Evolutionary conservation across 2,329 filamentous ascomycete genomes (phyloP).

Genomic region (Trematosphaeria pertusa): DNA sequence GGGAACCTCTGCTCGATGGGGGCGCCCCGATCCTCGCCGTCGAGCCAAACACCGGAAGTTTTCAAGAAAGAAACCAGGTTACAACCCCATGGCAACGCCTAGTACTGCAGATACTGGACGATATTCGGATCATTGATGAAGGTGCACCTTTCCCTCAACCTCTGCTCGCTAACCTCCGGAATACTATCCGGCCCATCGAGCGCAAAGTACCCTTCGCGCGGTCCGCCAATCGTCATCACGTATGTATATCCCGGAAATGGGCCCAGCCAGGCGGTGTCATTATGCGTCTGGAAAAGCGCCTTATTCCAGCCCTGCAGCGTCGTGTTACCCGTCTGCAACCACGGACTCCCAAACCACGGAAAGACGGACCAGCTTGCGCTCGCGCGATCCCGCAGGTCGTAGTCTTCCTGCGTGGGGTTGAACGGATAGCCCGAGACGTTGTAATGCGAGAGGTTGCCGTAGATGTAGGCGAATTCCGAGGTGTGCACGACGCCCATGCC

Average conservation of each 20-base stretch:
- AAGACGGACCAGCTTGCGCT: slow-evolving; percentile 59
- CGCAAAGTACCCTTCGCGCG: slow-evolving; percentile 52
- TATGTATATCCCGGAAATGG: slow-evolving; percentile 22
- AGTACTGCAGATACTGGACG: slow-evolving; percentile 49
- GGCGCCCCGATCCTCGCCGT: too few species aligned
- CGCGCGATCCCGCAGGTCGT: slow-evolving; percentile 48
- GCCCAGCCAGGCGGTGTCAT: slow-evolving; percentile 20
- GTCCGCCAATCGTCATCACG: slow-evolving; percentile 50
- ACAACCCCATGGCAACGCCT: slow-evolving; percentile 3
- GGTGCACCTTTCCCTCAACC: slow-evolving; percentile 55
- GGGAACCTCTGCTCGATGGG: too few species aligned
- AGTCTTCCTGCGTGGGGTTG: slow-evolving; percentile 49
- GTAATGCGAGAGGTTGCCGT: slow-evolving; percentile 52
- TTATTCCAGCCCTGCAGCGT: slow-evolving; percentile 53
- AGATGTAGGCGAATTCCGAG: slow-evolving; percentile 62
- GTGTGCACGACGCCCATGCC: slow-evolving; percentile 60
- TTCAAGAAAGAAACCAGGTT: not conserved
- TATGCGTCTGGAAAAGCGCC: slow-evolving; percentile 40
- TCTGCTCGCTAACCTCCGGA: slow-evolving; percentile 45
- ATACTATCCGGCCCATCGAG: slow-evolving; percentile 45
- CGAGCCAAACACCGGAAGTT: too few species aligned
- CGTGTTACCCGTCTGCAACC: slow-evolving; percentile 29
- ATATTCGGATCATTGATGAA: slow-evolving; percentile 56
- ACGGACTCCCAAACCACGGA: slow-evolving; percentile 36
- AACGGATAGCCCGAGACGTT: slow-evolving; percentile 45